These are phyloP conservation scores for Lupinus albus DNA, from an alignment of 306 rosid genomes.

Conservation along the genomic window DNA sequence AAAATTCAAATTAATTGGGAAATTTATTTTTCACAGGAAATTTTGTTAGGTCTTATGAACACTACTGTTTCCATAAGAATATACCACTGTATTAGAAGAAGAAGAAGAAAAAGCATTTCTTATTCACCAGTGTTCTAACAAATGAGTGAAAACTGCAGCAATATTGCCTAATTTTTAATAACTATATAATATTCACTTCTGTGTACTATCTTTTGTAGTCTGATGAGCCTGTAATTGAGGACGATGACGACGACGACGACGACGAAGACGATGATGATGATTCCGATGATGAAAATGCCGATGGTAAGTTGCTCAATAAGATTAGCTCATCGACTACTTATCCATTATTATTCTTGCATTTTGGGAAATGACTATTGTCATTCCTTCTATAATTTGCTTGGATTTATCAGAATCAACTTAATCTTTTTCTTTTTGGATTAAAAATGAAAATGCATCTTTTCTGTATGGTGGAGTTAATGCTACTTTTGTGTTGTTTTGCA, in stretches of 20 bases:
- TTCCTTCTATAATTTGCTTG: neutral
- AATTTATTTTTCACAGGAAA: neutral
- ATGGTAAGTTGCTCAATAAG: constrained; percentile 55
- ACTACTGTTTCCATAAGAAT: neutral
- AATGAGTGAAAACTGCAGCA: neutral
- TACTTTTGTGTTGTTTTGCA: neutral
- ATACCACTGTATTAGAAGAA: neutral
- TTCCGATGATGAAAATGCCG: constrained; percentile 52
- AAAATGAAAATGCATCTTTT: neutral
- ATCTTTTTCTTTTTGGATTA: neutral
- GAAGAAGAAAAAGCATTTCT: too few species aligned
- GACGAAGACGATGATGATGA: constrained; percentile 64
- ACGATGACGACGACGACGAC: constrained; percentile 60
- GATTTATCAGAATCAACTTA: neutral
- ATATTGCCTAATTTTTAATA: neutral
- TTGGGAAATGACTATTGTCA: neutral
- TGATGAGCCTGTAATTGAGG: constrained; percentile 81
- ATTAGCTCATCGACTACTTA: neutral
- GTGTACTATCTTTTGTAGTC: constrained; percentile 43
- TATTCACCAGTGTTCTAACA: neutral
- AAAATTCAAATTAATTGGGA: neutral
- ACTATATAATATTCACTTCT: neutral
- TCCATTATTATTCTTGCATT: neutral
- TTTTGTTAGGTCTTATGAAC: neutral
- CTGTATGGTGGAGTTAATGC: too few species aligned